Evolutionary conservation across 2,329 filamentous ascomycete genomes (phyloP), one percentile per base, ranked within the genome.

Genomic region (Phialemoniopsis sp.): DNA sequence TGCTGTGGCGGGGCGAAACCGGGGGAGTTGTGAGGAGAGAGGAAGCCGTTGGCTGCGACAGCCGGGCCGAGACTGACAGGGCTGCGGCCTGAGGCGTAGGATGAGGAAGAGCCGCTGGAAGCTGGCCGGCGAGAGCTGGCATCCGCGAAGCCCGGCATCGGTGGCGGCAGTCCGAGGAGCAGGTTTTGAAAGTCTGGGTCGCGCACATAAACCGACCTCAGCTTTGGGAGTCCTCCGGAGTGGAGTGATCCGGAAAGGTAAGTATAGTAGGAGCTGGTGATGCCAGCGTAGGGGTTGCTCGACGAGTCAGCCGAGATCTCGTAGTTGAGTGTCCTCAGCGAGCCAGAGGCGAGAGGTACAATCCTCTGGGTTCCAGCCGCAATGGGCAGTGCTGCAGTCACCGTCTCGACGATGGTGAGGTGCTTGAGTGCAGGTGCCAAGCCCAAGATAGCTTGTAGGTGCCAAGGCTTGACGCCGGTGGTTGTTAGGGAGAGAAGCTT

Each of bases 191-290:
- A 95, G 36, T 78, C 73, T 18, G 85, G 78, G 53, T 96, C 89
- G 37, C 88, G 85, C 14, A 96, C 91, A 57, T 94, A 96, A 8
- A 97, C 76, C 16, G 82, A 78, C 29, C 74, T 74, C 8, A 97
- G 72, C 29, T 75, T 77, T 2, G 89, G 89, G 8, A 97, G 73
- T 8, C 80, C 77, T 45, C 84, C 85, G 13, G 80, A 76, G 44
- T 93, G 78, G 26, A 97, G 77, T 0, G 88, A 95, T n/a, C 78
- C 78, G 18, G 88, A 82, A 15, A 97, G 78, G 61, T 95, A 95
- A 44, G 80, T 78, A 62, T 96, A 95, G 66, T 95, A 94, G 14
- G 74, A 75, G 9, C 68, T 62, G 1, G 74, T 74, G 17, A 74
- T 66, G 44, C 63, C 70, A 8, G 70, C 64, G 21, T 26, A 26